Evolutionary conservation across 805 yeast genomes (phyloP).

Genomic region (Wickerhamomyces ciferrii): DNA sequence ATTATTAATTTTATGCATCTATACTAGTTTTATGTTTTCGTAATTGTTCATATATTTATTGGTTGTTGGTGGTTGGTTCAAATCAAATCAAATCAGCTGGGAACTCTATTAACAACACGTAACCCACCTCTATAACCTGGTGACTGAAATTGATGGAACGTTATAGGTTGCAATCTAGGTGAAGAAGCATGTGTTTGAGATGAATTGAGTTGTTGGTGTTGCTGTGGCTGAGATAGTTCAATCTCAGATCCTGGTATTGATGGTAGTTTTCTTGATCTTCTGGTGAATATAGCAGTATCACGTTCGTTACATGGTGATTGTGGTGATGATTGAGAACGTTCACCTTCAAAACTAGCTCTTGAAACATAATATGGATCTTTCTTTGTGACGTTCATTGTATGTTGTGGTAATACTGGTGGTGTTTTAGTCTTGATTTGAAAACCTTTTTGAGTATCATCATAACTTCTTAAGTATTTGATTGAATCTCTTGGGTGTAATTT

Average conservation of each 20-base stretch:
- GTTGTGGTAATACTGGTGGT: not conserved
- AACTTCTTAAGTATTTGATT: slow-evolving; percentile 1
- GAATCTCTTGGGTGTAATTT: slow-evolving; percentile 2
- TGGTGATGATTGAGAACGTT: not conserved
- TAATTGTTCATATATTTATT: not conserved
- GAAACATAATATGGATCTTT: not conserved
- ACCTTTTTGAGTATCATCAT: not conserved
- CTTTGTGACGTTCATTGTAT: not conserved
- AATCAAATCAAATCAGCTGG: not conserved
- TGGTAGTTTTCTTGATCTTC: slow-evolving; percentile 1
- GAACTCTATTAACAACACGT: not conserved
- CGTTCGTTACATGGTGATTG: not conserved
- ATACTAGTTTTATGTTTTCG: not conserved
- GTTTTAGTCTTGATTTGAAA: not conserved
- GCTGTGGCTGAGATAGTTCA: not conserved
- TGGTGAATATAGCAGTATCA: slow-evolving; percentile 1
- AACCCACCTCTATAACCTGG: not conserved
- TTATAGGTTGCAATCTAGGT: not conserved
- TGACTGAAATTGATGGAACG: not conserved
- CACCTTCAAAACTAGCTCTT: not conserved
- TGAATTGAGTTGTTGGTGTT: not conserved
- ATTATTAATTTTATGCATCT: too few relatives aligned
- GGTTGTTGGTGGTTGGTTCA: not conserved
- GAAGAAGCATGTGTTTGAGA: not conserved
- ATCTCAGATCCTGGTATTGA: not conserved